Conservation (phyloP, 257 asterid species). For the Ilex aquifolium region DNA sequence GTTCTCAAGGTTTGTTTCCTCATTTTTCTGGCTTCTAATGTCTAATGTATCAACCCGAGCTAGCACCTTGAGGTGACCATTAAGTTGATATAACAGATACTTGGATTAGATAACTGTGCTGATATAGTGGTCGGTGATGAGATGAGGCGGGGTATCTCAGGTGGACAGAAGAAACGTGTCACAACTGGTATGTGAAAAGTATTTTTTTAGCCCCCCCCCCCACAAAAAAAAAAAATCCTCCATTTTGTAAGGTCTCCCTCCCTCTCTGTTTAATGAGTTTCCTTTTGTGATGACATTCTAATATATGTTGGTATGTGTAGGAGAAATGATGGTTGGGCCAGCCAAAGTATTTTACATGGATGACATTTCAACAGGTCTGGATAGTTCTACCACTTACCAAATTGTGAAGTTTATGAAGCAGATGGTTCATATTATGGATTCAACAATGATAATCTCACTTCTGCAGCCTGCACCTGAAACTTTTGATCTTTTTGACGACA, state of each 20-base stretch:
- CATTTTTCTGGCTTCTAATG: neutral
- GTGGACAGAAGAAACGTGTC: conserved; percentile 95
- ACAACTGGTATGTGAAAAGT: conserved; percentile 57
- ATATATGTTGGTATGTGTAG: neutral
- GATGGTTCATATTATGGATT: conserved; percentile 1
- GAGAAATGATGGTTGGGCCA: conserved; percentile 4
- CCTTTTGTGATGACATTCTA: no score
- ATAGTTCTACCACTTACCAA: neutral
- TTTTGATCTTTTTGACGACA: conserved; percentile 2
- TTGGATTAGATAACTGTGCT: conserved; percentile 90
- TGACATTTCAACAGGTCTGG: conserved; percentile 1
- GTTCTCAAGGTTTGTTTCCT: conserved; percentile 4
- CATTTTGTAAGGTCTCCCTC: no score
- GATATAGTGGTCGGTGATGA: conserved; percentile 85
- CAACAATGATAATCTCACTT: neutral
- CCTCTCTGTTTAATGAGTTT: no score
- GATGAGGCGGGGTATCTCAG: conserved; percentile 94
- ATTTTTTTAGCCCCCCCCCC: neutral
- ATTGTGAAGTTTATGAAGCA: conserved; percentile 3
- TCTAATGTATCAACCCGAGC: no score
- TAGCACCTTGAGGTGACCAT: no score
- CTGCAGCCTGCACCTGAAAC: conserved; percentile 4
- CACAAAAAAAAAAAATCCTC: no score
- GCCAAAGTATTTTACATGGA: conserved; percentile 3
- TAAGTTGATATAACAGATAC: conserved; percentile 43